Percentiles rank a stretch among this genome's conserved stretches.
These are phyloP conservation scores for Cyclocybe aegerita DNA, from an alignment of 768 basidiomycete species.

Conservation along the genomic window DNA sequence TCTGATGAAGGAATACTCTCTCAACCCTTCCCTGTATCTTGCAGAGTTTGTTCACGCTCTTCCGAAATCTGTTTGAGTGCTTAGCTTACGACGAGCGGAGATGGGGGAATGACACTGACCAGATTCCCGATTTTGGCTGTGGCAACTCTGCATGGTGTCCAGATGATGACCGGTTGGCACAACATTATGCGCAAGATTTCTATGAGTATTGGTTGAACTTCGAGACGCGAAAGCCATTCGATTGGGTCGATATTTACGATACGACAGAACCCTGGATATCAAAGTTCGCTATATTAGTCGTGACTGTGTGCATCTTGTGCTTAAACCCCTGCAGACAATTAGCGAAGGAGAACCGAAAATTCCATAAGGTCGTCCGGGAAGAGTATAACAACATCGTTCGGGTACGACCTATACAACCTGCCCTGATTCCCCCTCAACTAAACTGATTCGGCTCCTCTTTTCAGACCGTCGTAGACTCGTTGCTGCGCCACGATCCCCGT, in stretches of 20 bases:
- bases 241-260: conserved; percentile 17
- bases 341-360: neutral
- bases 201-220: conserved; percentile 23
- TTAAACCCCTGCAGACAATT: neutral
- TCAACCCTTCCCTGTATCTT: neutral
- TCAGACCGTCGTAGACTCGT: neutral
- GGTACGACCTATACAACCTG: neutral
- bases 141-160: conserved; percentile 17
- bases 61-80: conserved; percentile 22
- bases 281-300: neutral
- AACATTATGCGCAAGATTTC: conserved; percentile 16
- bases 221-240: conserved; percentile 21
- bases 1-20: neutral
- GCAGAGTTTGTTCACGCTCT: conserved; percentile 14
- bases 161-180: conserved; percentile 8
- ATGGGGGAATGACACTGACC: conserved; percentile 8
- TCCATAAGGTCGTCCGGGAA: neutral
- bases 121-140: conserved; percentile 17
- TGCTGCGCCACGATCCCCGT: neutral
- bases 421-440: neutral
- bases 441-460: neutral
- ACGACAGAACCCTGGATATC: neutral
- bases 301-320: neutral
- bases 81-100: conserved; percentile 21
- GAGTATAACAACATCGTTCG: conserved; percentile 1